Evolutionary conservation across 192 early-diverging fungal species (phyloP), one percentile per base, ranked within the genome.

Genomic region (Coemansia pectinata): DNA sequence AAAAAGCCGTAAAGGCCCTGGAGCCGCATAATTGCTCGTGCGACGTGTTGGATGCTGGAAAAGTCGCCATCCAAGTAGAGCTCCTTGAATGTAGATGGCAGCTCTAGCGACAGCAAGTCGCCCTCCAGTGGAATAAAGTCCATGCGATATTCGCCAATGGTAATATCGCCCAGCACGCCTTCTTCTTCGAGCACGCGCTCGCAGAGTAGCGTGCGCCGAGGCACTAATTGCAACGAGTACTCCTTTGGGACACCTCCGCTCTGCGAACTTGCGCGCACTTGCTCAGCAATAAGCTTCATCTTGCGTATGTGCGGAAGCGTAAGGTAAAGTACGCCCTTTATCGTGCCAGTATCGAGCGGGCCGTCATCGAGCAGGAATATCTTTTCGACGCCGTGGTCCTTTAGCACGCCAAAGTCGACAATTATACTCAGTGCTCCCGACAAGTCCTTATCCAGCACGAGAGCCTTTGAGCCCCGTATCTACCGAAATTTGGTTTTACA

Each of bases 341-440:
- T 67, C 69, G 87, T 79, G 34, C 94, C 94, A 0, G 90, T 92
- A 7, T 92, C 89, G 64, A 91, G 65, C 36, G 75, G 81, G 15
- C 75, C 84, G n/a, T 86, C 64, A 19, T 91, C 81, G 21, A 98
- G 85, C 68, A 96, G 88, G 75, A 92, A 96, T 60, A 98, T 91
- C 84, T 94, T 96, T 63, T 97, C 94, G 12, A 96, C 94, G 21
- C 96, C 96, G 85, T 98, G 96, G 67, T 98, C 96, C 89, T 94
- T 94, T 15, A 98, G 77, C 25, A 96, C 78, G 21, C 85, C 86
- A 82, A 97, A 95, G 68, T 97, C 96, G 21, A 93, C 92, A 23
- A 98, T 85, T 27, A 91, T 77, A 84, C 92, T 92, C 62, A 98
- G 83, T 58, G 95, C 90, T 36, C 91, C 92, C 52, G 89, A 92